phyloP scores from a whole-genome alignment of 345 rosid genomes.

The Erysimum cheiranthoides region DNA sequence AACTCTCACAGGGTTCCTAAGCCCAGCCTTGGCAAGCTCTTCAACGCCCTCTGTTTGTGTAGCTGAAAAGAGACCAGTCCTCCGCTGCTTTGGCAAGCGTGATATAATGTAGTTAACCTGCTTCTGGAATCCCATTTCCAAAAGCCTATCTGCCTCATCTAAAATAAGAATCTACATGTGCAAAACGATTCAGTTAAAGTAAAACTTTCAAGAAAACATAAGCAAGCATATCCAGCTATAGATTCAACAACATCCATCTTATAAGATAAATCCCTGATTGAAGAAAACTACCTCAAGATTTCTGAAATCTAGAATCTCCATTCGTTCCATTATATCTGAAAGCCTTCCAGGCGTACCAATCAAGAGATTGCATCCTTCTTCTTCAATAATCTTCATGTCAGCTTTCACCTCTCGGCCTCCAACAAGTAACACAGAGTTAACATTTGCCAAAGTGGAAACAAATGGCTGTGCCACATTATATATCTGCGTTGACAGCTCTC shows the following conservation, averaged over 20 bases:
- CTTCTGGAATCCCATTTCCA: slow-evolving; percentile 95
- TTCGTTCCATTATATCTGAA: slow-evolving; percentile 81
- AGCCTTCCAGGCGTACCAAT: slow-evolving; percentile 95
- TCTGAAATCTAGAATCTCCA: slow-evolving; percentile 73
- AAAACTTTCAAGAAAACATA: neutral
- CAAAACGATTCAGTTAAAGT: slow-evolving; percentile 7
- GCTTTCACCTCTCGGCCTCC: slow-evolving; percentile 85
- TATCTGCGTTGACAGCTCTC: slow-evolving; percentile 91
- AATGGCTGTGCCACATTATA: slow-evolving; percentile 81
- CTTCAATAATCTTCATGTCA: slow-evolving; percentile 78
- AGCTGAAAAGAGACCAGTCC: slow-evolving; percentile 98
- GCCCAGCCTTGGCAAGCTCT: slow-evolving; percentile 86
- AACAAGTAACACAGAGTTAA: slow-evolving; percentile 79
- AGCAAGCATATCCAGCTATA: neutral
- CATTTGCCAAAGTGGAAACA: slow-evolving; percentile 69
- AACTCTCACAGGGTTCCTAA: slow-evolving; percentile 89
- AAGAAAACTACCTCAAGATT: slow-evolving; percentile 66
- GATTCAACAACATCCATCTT: neutral
- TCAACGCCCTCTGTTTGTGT: slow-evolving; percentile 95
- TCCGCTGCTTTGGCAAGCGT: slow-evolving; percentile 87
- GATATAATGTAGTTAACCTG: slow-evolving; percentile 76
- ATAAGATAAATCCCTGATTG: neutral
- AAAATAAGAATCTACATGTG: slow-evolving; percentile 76
- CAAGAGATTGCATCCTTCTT: slow-evolving; percentile 84
- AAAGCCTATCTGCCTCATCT: slow-evolving; percentile 96